These are phyloP conservation scores for Ochetophila trinervis DNA, from an alignment of 306 rosid genomes.

Conservation along the genomic window DNA sequence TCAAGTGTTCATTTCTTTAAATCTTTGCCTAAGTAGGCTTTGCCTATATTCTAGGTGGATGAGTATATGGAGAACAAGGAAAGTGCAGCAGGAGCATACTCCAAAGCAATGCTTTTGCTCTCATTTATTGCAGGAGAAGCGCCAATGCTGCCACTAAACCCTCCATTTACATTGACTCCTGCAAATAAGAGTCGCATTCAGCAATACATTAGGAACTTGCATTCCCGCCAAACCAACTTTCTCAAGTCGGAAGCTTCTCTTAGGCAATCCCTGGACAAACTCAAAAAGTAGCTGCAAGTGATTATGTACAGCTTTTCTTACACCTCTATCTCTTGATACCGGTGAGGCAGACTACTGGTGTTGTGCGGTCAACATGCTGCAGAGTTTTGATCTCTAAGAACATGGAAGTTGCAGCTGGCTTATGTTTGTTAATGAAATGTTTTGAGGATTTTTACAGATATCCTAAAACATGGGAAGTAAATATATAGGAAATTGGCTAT, in stretches of 20 bases:
- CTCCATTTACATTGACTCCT: constrained; percentile 59
- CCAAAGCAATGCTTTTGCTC: constrained; percentile 78
- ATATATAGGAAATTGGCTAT: constrained; percentile 18
- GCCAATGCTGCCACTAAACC: constrained; percentile 58
- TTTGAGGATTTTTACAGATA: constrained; percentile 13
- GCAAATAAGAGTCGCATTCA: constrained; percentile 60
- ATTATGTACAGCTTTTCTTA: constrained; percentile 36
- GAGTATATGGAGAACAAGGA: constrained; percentile 62
- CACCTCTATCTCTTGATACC: constrained; percentile 7
- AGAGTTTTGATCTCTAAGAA: constrained; percentile 15
- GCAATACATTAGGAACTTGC: constrained; percentile 55
- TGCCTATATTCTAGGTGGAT: constrained; percentile 54
- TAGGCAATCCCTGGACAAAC: constrained; percentile 30
- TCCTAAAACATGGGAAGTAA: constrained; percentile 17
- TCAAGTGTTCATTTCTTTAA: constrained; percentile 2
- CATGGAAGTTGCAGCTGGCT: background rate
- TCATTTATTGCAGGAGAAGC: constrained; percentile 80
- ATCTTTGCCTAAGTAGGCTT: constrained; percentile 10
- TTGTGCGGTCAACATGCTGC: constrained; percentile 3
- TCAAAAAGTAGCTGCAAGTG: constrained; percentile 29
- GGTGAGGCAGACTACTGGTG: constrained; percentile 22
- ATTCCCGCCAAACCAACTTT: constrained; percentile 40
- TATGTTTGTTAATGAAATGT: constrained; percentile 18
- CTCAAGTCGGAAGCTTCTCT: constrained; percentile 36
- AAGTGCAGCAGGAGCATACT: constrained; percentile 57